Evolutionary conservation across 1,284 basidiomycete genomes (phyloP).

Genomic region (Moesziomyces sp.): DNA sequence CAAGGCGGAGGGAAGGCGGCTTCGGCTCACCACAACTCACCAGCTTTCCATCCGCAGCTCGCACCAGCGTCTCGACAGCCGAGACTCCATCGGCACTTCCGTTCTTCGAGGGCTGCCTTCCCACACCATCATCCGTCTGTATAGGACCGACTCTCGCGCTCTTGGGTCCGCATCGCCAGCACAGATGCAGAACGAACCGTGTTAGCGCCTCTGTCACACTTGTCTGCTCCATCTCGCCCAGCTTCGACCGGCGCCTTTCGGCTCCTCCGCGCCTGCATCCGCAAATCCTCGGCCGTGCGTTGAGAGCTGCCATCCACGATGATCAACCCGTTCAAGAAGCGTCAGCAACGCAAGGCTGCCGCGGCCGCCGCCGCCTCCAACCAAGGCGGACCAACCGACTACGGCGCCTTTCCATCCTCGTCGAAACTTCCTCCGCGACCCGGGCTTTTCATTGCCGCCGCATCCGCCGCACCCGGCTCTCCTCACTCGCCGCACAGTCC

Average conservation of each 20-base stretch:
- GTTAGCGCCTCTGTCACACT: neutral
- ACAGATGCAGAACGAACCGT: neutral
- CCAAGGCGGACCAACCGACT: slow-evolving; percentile 22
- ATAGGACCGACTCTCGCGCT: neutral
- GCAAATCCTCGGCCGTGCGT: no score
- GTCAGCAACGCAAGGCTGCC: slow-evolving; percentile 23
- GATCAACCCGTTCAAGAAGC: slow-evolving; percentile 49
- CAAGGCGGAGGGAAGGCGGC: neutral
- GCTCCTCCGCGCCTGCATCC: neutral
- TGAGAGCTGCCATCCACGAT: slow-evolving; percentile 12
- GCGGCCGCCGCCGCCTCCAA: slow-evolving; percentile 10
- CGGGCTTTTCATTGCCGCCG: slow-evolving; percentile 29
- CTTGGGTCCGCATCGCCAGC: neutral
- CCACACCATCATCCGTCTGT: neutral
- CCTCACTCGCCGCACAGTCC: neutral
- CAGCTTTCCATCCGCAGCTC: neutral
- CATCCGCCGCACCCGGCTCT: slow-evolving; percentile 10
- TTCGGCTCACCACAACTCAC: no score
- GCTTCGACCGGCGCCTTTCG: neutral
- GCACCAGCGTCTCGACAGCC: neutral
- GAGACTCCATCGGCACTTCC: neutral
- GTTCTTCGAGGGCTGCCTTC: neutral
- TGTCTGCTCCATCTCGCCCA: neutral
- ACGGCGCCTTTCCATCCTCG: slow-evolving; percentile 13
- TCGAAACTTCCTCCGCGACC: slow-evolving; percentile 26